A percentile compares a stretch with the other conserved stretches of the same genome.
phyloP scores from a whole-genome alignment of 257 asterid species.

The Capsicum rhomboideum region DNA sequence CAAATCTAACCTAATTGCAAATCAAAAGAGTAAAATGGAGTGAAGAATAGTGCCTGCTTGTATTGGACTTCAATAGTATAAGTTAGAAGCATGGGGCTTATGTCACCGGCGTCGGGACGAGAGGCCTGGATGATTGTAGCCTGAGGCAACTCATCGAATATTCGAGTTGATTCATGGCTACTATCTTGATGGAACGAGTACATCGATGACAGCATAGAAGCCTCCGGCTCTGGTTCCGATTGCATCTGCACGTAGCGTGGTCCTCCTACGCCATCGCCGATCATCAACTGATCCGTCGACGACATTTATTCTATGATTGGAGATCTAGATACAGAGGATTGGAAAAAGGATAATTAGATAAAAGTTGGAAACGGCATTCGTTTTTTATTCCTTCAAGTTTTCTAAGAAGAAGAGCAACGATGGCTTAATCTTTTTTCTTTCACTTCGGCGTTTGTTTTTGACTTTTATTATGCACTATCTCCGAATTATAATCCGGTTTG shows the following conservation, averaged over 20 bases:
- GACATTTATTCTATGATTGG: constrained; percentile 19
- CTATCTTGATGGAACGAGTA: constrained; percentile 34
- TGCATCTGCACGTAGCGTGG: constrained; percentile 46
- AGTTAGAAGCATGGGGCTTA: constrained; percentile 79
- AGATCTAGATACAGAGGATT: background rate
- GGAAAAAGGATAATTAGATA: background rate
- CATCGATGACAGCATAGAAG: constrained; percentile 42
- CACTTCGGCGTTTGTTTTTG: background rate
- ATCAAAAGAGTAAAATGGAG: background rate
- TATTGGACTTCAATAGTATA: constrained; percentile 74
- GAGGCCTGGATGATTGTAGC: constrained; percentile 68
- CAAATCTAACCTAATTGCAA: background rate
- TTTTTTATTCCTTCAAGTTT: background rate
- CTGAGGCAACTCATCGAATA: constrained; percentile 71
- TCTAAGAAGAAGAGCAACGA: background rate
- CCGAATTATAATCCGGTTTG: background rate
- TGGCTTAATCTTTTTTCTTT: background rate
- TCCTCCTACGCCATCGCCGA: constrained; percentile 9
- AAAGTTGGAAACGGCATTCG: background rate
- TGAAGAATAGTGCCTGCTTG: constrained; percentile 41
- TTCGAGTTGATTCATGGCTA: constrained; percentile 41
- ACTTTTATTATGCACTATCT: background rate
- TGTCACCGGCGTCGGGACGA: constrained; percentile 82
- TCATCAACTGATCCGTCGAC: constrained; percentile 64
- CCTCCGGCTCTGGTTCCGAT: constrained; percentile 30